A percentile compares a stretch with the other conserved stretches of the same genome.
Evolutionary conservation across 306 rosid species (phyloP).

Genomic region (Heteromeles arbutifolia): DNA sequence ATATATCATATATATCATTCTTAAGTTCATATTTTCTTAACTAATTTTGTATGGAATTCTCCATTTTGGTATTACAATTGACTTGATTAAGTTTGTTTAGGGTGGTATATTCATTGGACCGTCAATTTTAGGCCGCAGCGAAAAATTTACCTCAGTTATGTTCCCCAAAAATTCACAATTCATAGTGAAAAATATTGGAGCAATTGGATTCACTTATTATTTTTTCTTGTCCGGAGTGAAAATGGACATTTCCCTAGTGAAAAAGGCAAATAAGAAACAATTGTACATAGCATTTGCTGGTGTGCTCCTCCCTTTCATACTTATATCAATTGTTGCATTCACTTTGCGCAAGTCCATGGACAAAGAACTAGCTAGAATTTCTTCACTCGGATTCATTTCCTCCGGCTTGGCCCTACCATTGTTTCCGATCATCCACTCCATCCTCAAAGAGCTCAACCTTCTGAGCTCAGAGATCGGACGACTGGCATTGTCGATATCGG

Average conservation of each 20-base stretch:
- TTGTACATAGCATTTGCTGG: constrained; percentile 27
- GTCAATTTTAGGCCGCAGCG: constrained; percentile 42
- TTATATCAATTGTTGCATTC: constrained; percentile 21
- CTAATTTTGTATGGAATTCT: not conserved
- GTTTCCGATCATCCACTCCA: constrained; percentile 38
- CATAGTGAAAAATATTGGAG: constrained; percentile 42
- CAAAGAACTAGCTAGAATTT: constrained; percentile 29
- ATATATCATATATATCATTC: not conserved
- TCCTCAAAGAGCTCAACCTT: constrained; percentile 63
- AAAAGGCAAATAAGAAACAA: constrained; percentile 44
- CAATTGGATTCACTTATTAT: constrained; percentile 62
- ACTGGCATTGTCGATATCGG: constrained; percentile 34
- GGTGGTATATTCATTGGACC: constrained; percentile 81
- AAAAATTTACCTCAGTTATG: constrained; percentile 17
- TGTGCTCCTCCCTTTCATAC: constrained; percentile 20
- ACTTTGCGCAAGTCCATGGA: constrained; percentile 43
- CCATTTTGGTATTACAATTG: not conserved
- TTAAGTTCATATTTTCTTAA: not conserved
- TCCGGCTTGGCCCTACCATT: constrained; percentile 11
- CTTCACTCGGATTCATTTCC: constrained; percentile 53
- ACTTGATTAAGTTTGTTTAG: constrained; percentile 18
- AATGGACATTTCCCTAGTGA: constrained; percentile 32
- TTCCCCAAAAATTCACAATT: constrained; percentile 16
- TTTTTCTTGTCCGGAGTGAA: constrained; percentile 56
- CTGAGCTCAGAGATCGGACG: constrained; percentile 63